Conservation (phyloP, 345 rosid species). For the Populus simonii region DNA sequence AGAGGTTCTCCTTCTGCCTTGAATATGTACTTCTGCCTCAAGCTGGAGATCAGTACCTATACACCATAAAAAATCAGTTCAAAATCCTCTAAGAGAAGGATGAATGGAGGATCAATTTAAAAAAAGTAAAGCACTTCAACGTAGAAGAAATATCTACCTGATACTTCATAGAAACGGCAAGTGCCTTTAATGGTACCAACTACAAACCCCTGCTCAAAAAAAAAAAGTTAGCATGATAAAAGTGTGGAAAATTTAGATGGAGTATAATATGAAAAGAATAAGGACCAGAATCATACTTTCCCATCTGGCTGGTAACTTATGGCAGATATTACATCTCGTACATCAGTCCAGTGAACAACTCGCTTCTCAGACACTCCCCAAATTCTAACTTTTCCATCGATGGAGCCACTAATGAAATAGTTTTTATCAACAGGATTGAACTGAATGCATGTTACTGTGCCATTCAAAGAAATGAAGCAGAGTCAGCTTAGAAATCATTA, state of each 20-base stretch:
- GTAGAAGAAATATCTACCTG: constrained; percentile 32
- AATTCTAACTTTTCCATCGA: constrained; percentile 90
- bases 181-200: constrained; percentile 68
- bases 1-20: constrained; percentile 41
- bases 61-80: constrained; percentile 3
- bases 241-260: neutral
- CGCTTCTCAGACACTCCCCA: constrained; percentile 70
- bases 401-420: constrained; percentile 77
- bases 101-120: neutral
- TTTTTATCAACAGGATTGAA: constrained; percentile 70
- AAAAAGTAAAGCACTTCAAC: neutral
- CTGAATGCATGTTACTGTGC: constrained; percentile 83
- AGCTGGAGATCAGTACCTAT: constrained; percentile 46
- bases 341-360: constrained; percentile 83
- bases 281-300: constrained; percentile 41
- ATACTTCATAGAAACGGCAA: constrained; percentile 64
- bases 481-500: constrained; percentile 6
- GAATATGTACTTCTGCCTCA: constrained; percentile 47
- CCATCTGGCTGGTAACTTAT: constrained; percentile 75
- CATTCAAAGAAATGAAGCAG: constrained; percentile 11
- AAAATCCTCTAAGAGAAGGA: neutral
- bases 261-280: neutral
- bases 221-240: constrained; percentile 5
- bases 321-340: constrained; percentile 61
- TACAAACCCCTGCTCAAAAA: constrained; percentile 56